Evolutionary conservation across 1,139 yeast species (phyloP).

Genomic region (Entelexis sorbosivorans): DNA sequence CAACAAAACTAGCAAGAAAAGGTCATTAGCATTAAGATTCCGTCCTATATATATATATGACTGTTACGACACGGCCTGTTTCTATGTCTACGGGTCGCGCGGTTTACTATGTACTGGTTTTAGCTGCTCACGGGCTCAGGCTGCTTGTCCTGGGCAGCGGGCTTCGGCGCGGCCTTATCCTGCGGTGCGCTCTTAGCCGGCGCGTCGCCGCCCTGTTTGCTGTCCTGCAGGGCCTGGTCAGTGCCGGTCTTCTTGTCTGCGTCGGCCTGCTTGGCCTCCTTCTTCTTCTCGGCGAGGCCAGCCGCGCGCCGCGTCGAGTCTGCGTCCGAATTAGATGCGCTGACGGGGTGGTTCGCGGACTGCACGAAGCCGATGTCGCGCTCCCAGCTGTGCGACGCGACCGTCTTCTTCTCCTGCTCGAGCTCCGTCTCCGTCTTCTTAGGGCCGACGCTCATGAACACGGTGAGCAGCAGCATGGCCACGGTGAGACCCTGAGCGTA

Average conservation of each 20-base stretch:
- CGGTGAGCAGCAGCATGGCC: slow-evolving; percentile 31
- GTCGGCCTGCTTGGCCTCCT: neutral
- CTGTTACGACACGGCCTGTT: neutral
- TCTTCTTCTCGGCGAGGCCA: neutral
- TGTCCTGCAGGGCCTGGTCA: neutral
- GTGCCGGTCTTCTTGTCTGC: neutral
- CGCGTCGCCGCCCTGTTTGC: neutral
- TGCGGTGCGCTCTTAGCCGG: neutral
- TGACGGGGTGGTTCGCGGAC: slow-evolving; percentile 15
- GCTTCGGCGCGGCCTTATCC: neutral
- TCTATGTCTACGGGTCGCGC: neutral
- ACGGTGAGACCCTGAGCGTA: slow-evolving; percentile 71
- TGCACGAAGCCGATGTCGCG: slow-evolving; percentile 20
- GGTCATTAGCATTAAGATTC: neutral
- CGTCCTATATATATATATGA: no score
- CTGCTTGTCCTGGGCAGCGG: neutral
- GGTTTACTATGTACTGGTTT: neutral
- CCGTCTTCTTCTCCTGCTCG: slow-evolving; percentile 23
- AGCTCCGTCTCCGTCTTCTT: neutral
- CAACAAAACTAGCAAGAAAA: neutral
- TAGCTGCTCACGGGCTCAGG: neutral
- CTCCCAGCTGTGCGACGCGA: slow-evolving; percentile 27
- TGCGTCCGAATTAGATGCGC: no score
- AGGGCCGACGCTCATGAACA: slow-evolving; percentile 28
- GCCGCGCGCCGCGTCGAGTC: no score